Percentiles rank a stretch among this genome's conserved stretches.
These are phyloP conservation scores for Diplodia sapinea DNA, from an alignment of 2,329 filamentous ascomycete genomes.

Conservation along the genomic window DNA sequence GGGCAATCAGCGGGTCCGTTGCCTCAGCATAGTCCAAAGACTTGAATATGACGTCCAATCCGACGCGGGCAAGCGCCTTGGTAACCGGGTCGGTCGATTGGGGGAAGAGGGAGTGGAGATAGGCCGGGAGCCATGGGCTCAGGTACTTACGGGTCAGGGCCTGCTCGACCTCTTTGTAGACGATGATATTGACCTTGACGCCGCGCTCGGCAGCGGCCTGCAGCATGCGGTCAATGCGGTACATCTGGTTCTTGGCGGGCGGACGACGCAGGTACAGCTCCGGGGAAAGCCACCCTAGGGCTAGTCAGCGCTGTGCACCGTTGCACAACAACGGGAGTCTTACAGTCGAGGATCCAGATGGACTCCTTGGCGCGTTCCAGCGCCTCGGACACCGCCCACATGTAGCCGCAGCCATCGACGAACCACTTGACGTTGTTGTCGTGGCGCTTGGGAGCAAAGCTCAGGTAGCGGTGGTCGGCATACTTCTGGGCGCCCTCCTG, in stretches of 20 bases:
- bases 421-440: slow-evolving; percentile 84
- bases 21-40: slow-evolving; percentile 54
- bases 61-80: slow-evolving; percentile 48
- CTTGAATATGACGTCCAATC: slow-evolving; percentile 52
- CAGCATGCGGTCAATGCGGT: slow-evolving; percentile 83
- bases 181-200: slow-evolving; percentile 82
- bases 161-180: slow-evolving; percentile 85
- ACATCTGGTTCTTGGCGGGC: slow-evolving; percentile 79
- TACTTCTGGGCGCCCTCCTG: slow-evolving; percentile 50
- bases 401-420: slow-evolving; percentile 82
- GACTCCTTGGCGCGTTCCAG: slow-evolving; percentile 77
- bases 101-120: slow-evolving; percentile 53
- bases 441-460: slow-evolving; percentile 74
- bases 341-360: slow-evolving; percentile 83
- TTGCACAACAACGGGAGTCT: slow-evolving; percentile 18
- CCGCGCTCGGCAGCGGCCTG: slow-evolving; percentile 81
- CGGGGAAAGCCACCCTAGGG: slow-evolving; percentile 76
- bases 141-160: slow-evolving; percentile 74
- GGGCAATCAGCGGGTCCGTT: slow-evolving; percentile 52
- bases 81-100: slow-evolving; percentile 50
- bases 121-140: slow-evolving; percentile 50
- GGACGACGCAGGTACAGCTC: slow-evolving; percentile 87
- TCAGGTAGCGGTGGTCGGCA: slow-evolving; percentile 58
- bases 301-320: slow-evolving; percentile 24
- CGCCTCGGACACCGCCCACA: slow-evolving; percentile 82